Conservation (phyloP, 73 alveolate genomes). For the Blepharisma stoltei region DNA sequence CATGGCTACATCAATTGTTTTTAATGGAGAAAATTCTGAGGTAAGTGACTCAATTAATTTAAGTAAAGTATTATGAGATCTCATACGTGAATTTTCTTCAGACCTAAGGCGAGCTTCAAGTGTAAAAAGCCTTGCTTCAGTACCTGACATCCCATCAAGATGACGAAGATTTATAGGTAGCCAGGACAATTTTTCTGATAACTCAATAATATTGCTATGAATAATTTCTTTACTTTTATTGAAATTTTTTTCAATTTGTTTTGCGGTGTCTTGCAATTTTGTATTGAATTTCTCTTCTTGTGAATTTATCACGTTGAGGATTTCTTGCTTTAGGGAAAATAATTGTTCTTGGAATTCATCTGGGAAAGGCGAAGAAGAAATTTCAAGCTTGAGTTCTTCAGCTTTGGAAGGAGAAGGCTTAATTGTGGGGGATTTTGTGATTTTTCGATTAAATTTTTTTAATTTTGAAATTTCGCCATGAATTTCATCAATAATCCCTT, state of each 20-base stretch:
- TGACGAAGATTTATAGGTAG: conserved; percentile 7
- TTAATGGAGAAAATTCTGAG: too few species aligned
- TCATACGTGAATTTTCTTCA: conserved; percentile 27
- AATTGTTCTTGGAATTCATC: conserved; percentile 7
- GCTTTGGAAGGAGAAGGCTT: neutral
- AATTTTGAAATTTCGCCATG: neutral
- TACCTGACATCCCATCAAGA: neutral
- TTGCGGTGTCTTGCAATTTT: neutral
- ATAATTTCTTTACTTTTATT: neutral
- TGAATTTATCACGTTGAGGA: neutral
- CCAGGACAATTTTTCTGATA: neutral
- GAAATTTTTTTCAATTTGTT: neutral
- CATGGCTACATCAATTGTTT: too few species aligned
- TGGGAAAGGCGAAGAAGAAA: neutral
- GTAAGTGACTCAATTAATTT: neutral
- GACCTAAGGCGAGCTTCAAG: conserved; percentile 23
- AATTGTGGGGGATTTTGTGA: neutral
- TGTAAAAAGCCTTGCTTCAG: conserved; percentile 20
- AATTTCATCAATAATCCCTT: neutral
- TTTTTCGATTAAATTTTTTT: neutral
- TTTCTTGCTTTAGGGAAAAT: neutral
- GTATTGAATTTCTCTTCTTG: neutral
- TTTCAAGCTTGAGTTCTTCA: neutral
- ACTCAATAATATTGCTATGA: neutral
- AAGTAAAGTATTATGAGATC: neutral